Evolutionary conservation across 805 yeast genomes (phyloP).

Genomic region (Saturnispora quitensis): DNA sequence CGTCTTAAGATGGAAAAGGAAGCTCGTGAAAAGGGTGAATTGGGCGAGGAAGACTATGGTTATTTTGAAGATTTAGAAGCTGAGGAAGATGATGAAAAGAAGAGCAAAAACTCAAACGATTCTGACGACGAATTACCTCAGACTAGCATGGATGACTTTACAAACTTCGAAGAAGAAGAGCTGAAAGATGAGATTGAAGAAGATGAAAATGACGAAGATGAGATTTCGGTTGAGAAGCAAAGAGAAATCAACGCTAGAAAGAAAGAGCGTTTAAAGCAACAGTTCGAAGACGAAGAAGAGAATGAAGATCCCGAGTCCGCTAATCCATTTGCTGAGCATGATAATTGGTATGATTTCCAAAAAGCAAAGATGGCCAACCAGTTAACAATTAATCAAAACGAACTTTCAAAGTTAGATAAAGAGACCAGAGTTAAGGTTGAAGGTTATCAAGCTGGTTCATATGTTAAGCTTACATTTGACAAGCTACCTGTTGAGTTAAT

Average conservation of each 20-base stretch:
- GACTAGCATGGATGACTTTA: constrained; percentile 37
- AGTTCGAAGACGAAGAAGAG: constrained; percentile 79
- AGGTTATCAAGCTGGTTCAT: constrained; percentile 90
- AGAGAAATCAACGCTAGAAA: constrained; percentile 78
- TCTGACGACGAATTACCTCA: constrained; percentile 44
- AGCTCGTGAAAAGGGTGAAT: constrained; percentile 19
- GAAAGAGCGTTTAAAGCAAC: constrained; percentile 80
- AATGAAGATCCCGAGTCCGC: constrained; percentile 59
- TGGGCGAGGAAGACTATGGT: constrained; percentile 29
- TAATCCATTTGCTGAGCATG: constrained; percentile 58
- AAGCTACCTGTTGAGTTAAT: constrained; percentile 82
- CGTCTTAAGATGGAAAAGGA: constrained; percentile 26
- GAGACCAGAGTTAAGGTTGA: constrained; percentile 76
- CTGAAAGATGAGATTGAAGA: constrained; percentile 32
- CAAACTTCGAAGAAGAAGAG: constrained; percentile 47
- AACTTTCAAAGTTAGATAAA: constrained; percentile 61
- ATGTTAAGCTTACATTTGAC: constrained; percentile 82
- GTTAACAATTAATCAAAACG: constrained; percentile 83
- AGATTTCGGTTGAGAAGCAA: constrained; percentile 57
- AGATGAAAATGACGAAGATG: constrained; percentile 35
- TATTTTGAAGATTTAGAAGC: constrained; percentile 26
- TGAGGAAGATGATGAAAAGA: constrained; percentile 31
- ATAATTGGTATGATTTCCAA: constrained; percentile 96
- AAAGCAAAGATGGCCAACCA: constrained; percentile 97
- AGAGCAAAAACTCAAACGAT: constrained; percentile 33